phyloP scores from a whole-genome alignment of 2,329 filamentous ascomycete species.

The Talaromyces sp. region DNA sequence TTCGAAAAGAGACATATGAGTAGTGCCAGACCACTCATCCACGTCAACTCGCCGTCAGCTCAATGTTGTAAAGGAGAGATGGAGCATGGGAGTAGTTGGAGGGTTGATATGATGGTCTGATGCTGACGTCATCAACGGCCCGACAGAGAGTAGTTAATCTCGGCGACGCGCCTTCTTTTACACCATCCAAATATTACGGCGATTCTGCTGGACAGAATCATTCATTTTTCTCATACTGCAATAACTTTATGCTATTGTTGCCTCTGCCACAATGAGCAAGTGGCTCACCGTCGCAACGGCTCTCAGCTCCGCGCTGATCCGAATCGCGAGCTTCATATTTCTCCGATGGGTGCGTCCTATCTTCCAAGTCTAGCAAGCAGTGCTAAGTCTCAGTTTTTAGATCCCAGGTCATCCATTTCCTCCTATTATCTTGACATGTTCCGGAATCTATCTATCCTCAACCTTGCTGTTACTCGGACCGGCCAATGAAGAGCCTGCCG shows the following conservation, averaged over 20 bases:
- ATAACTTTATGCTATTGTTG: background rate
- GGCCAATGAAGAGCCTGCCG: conserved; percentile 2
- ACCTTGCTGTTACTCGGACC: conserved; percentile 26
- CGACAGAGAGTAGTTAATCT: background rate
- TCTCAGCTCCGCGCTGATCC: conserved; percentile 37
- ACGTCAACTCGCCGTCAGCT: background rate
- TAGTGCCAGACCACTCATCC: background rate
- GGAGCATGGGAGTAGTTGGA: background rate
- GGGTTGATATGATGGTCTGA: background rate
- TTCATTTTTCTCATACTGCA: background rate
- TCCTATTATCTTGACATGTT: conserved; percentile 38
- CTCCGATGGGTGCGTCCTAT: conserved; percentile 41
- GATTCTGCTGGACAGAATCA: conserved; percentile 2
- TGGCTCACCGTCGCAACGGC: conserved; percentile 31
- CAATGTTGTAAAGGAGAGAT: background rate
- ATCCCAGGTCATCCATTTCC: conserved; percentile 38
- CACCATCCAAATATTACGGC: background rate
- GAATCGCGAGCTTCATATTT: conserved; percentile 39
- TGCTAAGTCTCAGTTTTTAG: conserved; percentile 17
- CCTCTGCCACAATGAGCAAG: conserved; percentile 15
- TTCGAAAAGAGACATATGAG: background rate
- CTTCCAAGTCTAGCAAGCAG: background rate
- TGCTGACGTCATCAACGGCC: background rate
- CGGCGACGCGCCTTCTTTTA: background rate
- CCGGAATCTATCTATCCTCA: conserved; percentile 46